Evolutionary conservation across 2,329 filamentous ascomycete species (phyloP).

Genomic region (Sclerotinia glacialis): DNA sequence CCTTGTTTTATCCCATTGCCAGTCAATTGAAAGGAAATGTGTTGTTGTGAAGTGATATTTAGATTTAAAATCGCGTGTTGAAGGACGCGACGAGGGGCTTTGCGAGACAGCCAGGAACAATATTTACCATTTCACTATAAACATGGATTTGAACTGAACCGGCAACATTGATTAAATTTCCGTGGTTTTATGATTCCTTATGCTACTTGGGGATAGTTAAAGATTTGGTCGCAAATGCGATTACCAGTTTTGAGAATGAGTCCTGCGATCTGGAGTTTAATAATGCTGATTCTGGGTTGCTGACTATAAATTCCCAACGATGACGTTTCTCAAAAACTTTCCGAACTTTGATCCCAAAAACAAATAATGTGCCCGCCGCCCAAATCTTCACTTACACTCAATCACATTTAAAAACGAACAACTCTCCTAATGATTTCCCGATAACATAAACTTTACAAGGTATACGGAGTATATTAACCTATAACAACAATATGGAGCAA

Average conservation of each 20-base stretch:
- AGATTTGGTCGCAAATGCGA: neutral
- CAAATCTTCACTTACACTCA: neutral
- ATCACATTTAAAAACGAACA: neutral
- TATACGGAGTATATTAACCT: neutral
- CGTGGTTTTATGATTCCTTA: neutral
- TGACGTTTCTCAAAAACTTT: constrained; percentile 20
- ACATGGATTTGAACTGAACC: neutral
- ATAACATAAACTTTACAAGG: constrained; percentile 24
- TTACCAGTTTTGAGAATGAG: neutral
- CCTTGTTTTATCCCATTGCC: constrained; percentile 10
- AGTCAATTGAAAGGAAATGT: neutral
- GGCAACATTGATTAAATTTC: neutral
- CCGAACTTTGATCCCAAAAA: constrained; percentile 11
- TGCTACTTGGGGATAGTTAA: neutral
- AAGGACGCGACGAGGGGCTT: constrained; percentile 17
- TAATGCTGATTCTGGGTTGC: neutral
- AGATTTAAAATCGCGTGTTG: constrained; percentile 2
- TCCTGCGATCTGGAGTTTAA: neutral
- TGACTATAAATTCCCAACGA: constrained; percentile 15
- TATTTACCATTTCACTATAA: constrained; percentile 8
- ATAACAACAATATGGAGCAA: constrained; percentile 30
- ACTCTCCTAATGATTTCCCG: constrained; percentile 29
- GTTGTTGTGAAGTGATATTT: neutral
- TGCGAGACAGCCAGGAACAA: neutral
- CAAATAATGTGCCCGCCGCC: neutral